A percentile compares a stretch with the other conserved stretches of the same genome.
Conservation (phyloP, 2,329 filamentous ascomycete genomes). For the Chrysosporium keratinophilum region DNA sequence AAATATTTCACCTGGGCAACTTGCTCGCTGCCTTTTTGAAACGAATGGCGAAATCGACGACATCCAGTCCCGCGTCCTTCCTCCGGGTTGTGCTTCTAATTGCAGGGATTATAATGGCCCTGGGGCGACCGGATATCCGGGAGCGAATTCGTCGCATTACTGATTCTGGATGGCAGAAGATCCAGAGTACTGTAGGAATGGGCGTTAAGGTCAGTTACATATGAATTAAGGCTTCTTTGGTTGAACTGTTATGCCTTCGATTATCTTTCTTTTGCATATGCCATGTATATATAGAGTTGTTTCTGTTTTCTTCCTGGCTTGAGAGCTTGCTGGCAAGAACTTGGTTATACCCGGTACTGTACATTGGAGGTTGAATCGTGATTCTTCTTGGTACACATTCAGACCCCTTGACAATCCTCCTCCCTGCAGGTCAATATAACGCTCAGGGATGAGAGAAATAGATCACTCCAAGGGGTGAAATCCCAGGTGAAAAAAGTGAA, state of each 20-base stretch:
- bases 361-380: background rate
- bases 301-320: background rate
- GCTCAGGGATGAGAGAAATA: no score
- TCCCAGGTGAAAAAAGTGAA: no score
- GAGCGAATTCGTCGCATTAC: conserved; percentile 62
- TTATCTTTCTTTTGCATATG: conserved; percentile 3
- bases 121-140: conserved; percentile 64
- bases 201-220: conserved; percentile 97
- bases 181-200: conserved; percentile 81
- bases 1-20: conserved; percentile 36
- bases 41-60: conserved; percentile 43
- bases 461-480: no score
- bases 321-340: background rate
- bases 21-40: conserved; percentile 42
- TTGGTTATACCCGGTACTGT: background rate
- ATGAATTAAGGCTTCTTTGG: conserved; percentile 30
- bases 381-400: no score
- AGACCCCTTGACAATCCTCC: no score
- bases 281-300: background rate
- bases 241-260: background rate
- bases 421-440: no score
- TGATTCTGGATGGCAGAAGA: conserved; percentile 64
- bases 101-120: conserved; percentile 62
- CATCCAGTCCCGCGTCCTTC: conserved; percentile 46
- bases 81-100: conserved; percentile 65